Conservation (phyloP, 2,329 filamentous ascomycete genomes). For the Cercospora berteroae region DNA sequence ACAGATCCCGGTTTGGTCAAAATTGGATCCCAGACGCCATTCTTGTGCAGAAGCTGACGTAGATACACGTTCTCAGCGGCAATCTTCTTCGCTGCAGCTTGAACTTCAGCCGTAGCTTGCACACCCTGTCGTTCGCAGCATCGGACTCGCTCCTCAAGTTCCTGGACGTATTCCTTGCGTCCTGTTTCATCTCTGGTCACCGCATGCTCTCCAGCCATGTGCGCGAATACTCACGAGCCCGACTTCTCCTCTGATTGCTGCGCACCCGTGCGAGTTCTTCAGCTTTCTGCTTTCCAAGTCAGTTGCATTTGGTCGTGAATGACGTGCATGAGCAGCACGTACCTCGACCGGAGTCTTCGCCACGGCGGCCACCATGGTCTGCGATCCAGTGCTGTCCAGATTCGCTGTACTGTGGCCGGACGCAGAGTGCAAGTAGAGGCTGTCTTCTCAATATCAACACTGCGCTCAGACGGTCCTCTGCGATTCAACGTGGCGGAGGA, state of each 20-base stretch:
- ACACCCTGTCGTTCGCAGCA: slow-evolving; percentile 3
- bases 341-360: neutral
- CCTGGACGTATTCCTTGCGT: slow-evolving; percentile 7
- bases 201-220: neutral
- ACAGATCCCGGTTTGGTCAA: neutral
- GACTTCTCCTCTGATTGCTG: slow-evolving; percentile 1
- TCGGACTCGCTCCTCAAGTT: slow-evolving; percentile 5
- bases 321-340: neutral
- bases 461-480: too few species aligned
- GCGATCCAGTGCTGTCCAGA: too few species aligned
- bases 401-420: too few species aligned
- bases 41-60: neutral
- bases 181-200: too few species aligned
- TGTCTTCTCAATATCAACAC: too few species aligned
- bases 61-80: slow-evolving; percentile 1
- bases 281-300: neutral
- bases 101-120: neutral
- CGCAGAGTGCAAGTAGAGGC: too few species aligned
- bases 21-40: slow-evolving; percentile 1
- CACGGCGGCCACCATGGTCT: neutral
- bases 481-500: neutral
- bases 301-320: neutral
- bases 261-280: slow-evolving; percentile 4
- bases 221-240: neutral
- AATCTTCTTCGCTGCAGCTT: slow-evolving; percentile 8